These are phyloP conservation scores for Verticillium tricorpus DNA, from an alignment of 2,329 filamentous ascomycete genomes.

Conservation along the genomic window DNA sequence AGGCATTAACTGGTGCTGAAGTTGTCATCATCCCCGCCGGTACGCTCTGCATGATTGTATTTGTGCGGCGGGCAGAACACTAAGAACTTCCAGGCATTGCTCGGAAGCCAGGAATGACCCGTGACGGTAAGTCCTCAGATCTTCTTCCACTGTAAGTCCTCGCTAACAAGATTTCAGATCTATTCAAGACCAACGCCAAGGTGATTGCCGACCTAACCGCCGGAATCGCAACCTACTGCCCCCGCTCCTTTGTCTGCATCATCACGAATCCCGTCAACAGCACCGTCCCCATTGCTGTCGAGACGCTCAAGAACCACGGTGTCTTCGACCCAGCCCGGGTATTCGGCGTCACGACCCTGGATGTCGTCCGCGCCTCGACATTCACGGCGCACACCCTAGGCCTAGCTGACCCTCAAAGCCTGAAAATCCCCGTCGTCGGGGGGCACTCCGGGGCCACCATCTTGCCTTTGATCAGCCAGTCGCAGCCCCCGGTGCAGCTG, in stretches of 20 bases:
- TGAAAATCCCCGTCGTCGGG: conserved; percentile 70
- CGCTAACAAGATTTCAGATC: neutral
- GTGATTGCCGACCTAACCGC: conserved; percentile 76
- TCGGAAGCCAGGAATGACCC: conserved; percentile 77
- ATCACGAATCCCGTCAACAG: conserved; percentile 81
- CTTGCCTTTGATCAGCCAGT: conserved; percentile 70
- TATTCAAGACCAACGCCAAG: conserved; percentile 77
- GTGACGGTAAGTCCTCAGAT: conserved; percentile 39
- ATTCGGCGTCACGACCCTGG: conserved; percentile 77
- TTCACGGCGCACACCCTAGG: conserved; percentile 60
- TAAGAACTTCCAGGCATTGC: conserved; percentile 49
- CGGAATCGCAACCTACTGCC: conserved; percentile 63
- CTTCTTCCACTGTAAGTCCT: no score
- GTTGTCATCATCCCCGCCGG: conserved; percentile 71
- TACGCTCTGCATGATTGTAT: neutral
- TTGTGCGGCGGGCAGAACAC: neutral
- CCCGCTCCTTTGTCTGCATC: conserved; percentile 70
- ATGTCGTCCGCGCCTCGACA: conserved; percentile 71
- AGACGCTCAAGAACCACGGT: conserved; percentile 69
- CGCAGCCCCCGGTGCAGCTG: conserved; percentile 58
- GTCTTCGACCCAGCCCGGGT: conserved; percentile 77
- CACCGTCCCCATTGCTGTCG: conserved; percentile 72
- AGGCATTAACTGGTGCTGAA: conserved; percentile 62
- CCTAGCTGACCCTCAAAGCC: conserved; percentile 53
- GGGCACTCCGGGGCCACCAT: conserved; percentile 77